Evolutionary conservation across 2,329 filamentous ascomycete species (phyloP).

Genomic region (Aureobasidium sp.): DNA sequence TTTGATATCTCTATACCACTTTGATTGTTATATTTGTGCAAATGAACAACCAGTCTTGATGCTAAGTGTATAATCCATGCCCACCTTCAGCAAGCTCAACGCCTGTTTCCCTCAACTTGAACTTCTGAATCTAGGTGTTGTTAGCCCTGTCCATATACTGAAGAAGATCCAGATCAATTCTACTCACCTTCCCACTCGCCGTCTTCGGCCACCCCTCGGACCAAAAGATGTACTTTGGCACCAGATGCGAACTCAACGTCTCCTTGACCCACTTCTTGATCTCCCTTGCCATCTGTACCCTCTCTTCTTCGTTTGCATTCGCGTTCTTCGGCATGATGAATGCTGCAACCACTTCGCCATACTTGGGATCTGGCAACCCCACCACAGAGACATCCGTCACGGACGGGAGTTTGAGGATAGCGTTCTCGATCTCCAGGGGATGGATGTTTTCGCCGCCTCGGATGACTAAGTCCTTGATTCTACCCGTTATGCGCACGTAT

Average conservation of each 20-base stretch:
- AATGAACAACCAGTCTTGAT: neutral
- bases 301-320: slow-evolving; percentile 25
- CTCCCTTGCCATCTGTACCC: slow-evolving; percentile 40
- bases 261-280: slow-evolving; percentile 64
- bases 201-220: slow-evolving; percentile 83
- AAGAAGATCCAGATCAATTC: no score
- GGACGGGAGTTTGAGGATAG: neutral
- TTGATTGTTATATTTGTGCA: no score
- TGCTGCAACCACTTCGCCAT: slow-evolving; percentile 80
- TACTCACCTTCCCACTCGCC: slow-evolving; percentile 66
- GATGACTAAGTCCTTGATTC: slow-evolving; percentile 94
- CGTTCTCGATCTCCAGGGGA: slow-evolving; percentile 82
- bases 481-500: slow-evolving; percentile 78
- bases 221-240: slow-evolving; percentile 87
- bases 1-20: neutral
- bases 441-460: slow-evolving; percentile 93
- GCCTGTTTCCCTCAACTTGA: slow-evolving; percentile 65
- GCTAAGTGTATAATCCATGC: neutral
- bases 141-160: neutral
- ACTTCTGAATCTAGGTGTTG: slow-evolving; percentile 65
- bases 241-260: slow-evolving; percentile 63
- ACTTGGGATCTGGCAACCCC: slow-evolving; percentile 69
- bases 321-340: slow-evolving; percentile 55
- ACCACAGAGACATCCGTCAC: slow-evolving; percentile 57
- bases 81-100: slow-evolving; percentile 37